Base-by-base conservation (phyloP, 73 alveolate genomes). In the Symbiodinium natans region DNA sequence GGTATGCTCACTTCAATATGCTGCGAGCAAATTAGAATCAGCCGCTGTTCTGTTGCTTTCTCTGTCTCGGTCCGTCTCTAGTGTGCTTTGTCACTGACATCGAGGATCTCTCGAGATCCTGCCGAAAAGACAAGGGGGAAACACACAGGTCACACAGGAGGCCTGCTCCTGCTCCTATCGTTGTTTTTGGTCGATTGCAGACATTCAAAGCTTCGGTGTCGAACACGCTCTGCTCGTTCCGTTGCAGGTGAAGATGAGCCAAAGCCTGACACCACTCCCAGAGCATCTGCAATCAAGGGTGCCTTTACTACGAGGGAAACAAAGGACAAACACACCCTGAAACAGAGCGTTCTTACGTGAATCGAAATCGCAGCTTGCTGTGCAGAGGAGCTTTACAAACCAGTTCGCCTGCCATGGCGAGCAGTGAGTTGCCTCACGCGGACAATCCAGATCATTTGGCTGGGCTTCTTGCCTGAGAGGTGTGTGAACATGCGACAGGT, bases 391-490 rank as follows among this genome's bases (percentile, higher is more conserved):
- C 88, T 90, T 41, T 90, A 90, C 96, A 90, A 90, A 77, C 96
- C 96, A 39, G 34, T 90, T n/a, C 87, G 96, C 82, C 23, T 90
- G 77, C 96, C 96, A 3, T 90, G 96, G 96, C 87, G 96, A 9
- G 54, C 96, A 5, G 96, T 90, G 80, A 90, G 96, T 77, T 71
- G 88, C 38, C 54, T 90, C 46, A 90, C 96, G 15, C 96, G 96
- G 25, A 90, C 96, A 2, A 68, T 40, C 52, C 96, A 90, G 48
- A 34, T 90, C 41, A 68, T 71, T 29, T 90, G 96, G 96, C 88
- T 90, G 23, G 96, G 96, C 63, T 13, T 46, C 59, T 46, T 46
- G 59, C 3, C 25, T 17, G 63, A 48, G 17, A 8, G 63, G 23
- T 48, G 63, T 8, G 63, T 10, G 63, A n/a, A n/a, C n/a, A n/a